Evolutionary conservation across 1,284 basidiomycete species (phyloP), one percentile per base, ranked within the genome.

Genomic region (Hypsizygus ulmarius): DNA sequence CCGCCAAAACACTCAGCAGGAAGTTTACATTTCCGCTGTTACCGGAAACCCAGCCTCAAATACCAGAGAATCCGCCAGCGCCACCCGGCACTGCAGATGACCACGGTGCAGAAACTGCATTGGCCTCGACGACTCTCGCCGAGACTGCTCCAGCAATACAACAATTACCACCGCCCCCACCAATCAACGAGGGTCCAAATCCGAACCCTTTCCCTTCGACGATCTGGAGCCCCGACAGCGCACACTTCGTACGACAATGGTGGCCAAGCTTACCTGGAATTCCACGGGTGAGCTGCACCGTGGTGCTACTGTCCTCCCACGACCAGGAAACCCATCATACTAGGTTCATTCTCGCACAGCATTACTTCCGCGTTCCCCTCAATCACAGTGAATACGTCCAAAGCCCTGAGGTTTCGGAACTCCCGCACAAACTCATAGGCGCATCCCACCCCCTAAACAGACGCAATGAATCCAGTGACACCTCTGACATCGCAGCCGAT

Each of bases 241-340:
- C 83, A 0, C 84, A 87, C 61, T 87, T 87, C 50, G 84, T 87
- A 5, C 75, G 84, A 10, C 84, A 87, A 51, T 87, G 84, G 84
- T 87, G 84, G 84, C 84, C 84, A 3, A 79, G 77, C 2, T 63
- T 87, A 5, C 70, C 78, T 0, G 69, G 72, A 8, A 67, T 85
- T 9, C 83, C 81, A 1, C 70, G 78, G 10, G 72, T 86, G 8
- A 85, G 82, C 61, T 87, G 83, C 56, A 84, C 84, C 0, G 84
- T 87, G n/a, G 73, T 86, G 12, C 69, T 87, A 0, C 72, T 86
- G 3, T 77, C 82, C 0, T 69, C 74, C 9, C 82, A 84, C 47
- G 77, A 87, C 54, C 71, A 70, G 7, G 63, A 68, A 2, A 79
- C 78, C 9, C 79, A 81, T 47, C 70, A 71, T 2, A 81, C 77